Evolutionary conservation across 2,329 filamentous ascomycete genomes (phyloP), one percentile per base, ranked within the genome.

Genomic region (Chaetomiaceae sp.): DNA sequence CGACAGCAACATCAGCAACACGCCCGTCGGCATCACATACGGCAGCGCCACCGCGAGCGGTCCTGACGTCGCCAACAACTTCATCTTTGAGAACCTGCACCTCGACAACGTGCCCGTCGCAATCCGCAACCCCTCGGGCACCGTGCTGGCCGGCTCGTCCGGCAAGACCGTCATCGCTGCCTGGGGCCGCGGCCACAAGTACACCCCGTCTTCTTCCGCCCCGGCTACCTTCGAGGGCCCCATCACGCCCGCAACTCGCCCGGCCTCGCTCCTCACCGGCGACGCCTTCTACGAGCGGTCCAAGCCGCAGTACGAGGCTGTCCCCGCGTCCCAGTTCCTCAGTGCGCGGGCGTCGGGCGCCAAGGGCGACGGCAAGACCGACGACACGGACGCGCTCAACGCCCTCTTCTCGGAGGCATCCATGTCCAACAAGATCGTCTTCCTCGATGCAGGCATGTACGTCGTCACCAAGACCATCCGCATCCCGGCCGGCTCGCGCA

Each of bases 381-480:
- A 93, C 58, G 89, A 93, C 63, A 91, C 88, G 1, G 73, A 72
- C 7, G 81, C 79, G 13, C 78, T 93, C 50, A 85, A 89, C 62
- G 70, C 70, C 14, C 78, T 87, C 13, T 74, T 92, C 53, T 73
- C 79, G 51, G 62, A 65, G 10, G 77, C 75, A 40, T 78, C 78
- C 8, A 72, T 73, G 2, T 63, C 72, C 0, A 77, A 76, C 45
- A 73, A 76, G 50, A 67, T 86, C 20, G 75, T 80, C 14, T 85
- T 75, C 59, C 72, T 86, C 50, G 81, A 85, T 57, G 76, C 76
- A 20, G 83, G 83, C 9, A 72, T 77, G 20, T 86, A 86, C 60
- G 68, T 76, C 17, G 75, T 86, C 16, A 77, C 73, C 1, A 68
- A 74, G 48, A 86, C 83, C 0, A 53, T 79, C 6, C 64, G 66